Base-by-base conservation (phyloP, 331 rosid genomes). In the Malus hybrid region DNA sequence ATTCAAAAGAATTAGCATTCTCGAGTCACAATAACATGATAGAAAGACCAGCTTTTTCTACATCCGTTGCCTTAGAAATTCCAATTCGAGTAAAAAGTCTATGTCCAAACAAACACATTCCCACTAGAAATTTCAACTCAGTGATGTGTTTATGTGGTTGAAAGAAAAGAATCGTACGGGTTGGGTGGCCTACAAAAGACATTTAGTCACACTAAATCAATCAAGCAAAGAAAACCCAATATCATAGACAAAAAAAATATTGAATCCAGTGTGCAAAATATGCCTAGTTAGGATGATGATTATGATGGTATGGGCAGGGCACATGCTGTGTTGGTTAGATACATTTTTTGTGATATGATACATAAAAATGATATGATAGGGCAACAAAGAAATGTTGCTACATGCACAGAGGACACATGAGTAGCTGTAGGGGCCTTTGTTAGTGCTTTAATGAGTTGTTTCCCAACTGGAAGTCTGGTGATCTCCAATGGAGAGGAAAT, bases 391-490 rank as follows among this genome's bases (percentile, higher is more conserved):
- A 63, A 71, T 46, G 18, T 64, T 78, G 76, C 76, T 69, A 44
- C 80, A 69, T 74, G 66, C 73, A 73, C 27, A 46, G 72, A 75
- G 78, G 80, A 75, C 83, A 79, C 56, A 39, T 9, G 18, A 33
- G 62, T 24, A 57, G 75, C 71, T 70, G 74, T 67, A 77, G 86
- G 86, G 80, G 71, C 75, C 67, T 20, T 71, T 19, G 44, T 56
- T 79, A 78, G 78, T 79, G 86, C 77, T 83, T 42, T 54, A 77
- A 78, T 82, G 85, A 82, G 85, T 77, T 77, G 85, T 82, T 82
- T 82, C 77, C 85, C 85, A 73, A 55, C 73, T 67, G 74, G 79
- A 76, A 65, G 55, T 78, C 29, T 68, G 73, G 83, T 75, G 33
- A 81, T 75, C 80, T 71, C 75, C 82, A 70, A 72, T 75, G 87